These are phyloP conservation scores for Cladosporium sp. DNA, from an alignment of 2,329 filamentous ascomycete species.

Conservation along the genomic window DNA sequence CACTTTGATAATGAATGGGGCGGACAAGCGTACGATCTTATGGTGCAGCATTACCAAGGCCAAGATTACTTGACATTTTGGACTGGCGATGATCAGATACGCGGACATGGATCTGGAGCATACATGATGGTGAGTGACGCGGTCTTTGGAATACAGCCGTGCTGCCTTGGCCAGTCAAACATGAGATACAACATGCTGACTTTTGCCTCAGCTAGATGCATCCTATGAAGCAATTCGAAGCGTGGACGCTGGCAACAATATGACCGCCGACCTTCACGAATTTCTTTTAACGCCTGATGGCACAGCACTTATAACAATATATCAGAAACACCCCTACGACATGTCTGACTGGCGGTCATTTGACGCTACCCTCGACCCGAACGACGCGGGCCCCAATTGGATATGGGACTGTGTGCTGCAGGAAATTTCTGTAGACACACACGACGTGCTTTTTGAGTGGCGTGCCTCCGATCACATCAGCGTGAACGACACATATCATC, in stretches of 20 bases:
- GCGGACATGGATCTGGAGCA: slow-evolving; percentile 34
- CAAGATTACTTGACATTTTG: slow-evolving; percentile 40
- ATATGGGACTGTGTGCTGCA: slow-evolving; percentile 32
- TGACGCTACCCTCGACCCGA: slow-evolving; percentile 37
- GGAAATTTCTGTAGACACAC: slow-evolving; percentile 31
- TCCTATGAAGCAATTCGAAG: slow-evolving; percentile 39
- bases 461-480: slow-evolving; percentile 51
- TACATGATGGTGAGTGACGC: slow-evolving; percentile 30
- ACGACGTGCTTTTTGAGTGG: slow-evolving; percentile 22
- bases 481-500: slow-evolving; percentile 44
- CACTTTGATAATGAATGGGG: slow-evolving; percentile 29
- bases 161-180: background rate
- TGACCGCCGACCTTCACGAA: slow-evolving; percentile 46
- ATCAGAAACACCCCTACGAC: slow-evolving; percentile 24
- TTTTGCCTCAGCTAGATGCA: slow-evolving; percentile 26
- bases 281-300: slow-evolving; percentile 45
- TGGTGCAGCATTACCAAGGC: slow-evolving; percentile 37
- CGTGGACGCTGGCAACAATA: slow-evolving; percentile 40
- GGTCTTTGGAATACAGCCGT: background rate
- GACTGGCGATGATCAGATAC: slow-evolving; percentile 37
- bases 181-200: slow-evolving; percentile 2
- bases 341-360: slow-evolving; percentile 29
- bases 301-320: slow-evolving; percentile 47
- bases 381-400: slow-evolving; percentile 30
- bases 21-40: slow-evolving; percentile 34